Evolutionary conservation across 106 monocot species (phyloP), one percentile per base, ranked within the genome.

Genomic region (Apostasia ramifera): DNA sequence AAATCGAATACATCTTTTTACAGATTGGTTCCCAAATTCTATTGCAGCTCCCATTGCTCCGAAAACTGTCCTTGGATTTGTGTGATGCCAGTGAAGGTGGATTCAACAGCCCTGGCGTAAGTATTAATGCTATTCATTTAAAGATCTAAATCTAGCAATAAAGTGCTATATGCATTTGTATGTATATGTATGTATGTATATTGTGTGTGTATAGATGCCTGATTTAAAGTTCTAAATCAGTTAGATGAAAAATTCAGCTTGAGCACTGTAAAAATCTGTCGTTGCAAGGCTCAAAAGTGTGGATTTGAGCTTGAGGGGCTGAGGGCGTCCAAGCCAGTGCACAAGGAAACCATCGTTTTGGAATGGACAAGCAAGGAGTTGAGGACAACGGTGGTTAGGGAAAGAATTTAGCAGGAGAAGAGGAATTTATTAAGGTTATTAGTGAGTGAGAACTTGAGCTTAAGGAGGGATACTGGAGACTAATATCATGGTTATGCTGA

Each of bases 11-110:
- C 8, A 10, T 44, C 3, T 5, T 12, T 5, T 13, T 44, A 4
- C 3, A 56, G 44, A 8, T 44, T 44, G 2, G 48, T 38, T 26
- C 40, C 6, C 63, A n/a, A 1, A 51, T 5, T 10, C 6, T 6
- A 71, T 61, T 81, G 7, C 86, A 90, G 90, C 52, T 90, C 13
- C 86, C 90, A 4, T 56, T 90, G 38, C 81, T 90, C 11, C 68
- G 86, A 5, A 81, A 81, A 42, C 1, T 90, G 7, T 78, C 83
- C 1, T 62, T 90, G 83, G 90, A 90, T 72, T 11, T 83, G 3
- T 90, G 90, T 66, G 90, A 90, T 63, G 90, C 86, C 40, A 79
- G 75, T 62, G 83, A 90, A 71, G 86, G 77, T 38, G 86, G 90
- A 37, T 83, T 86, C 51, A 79, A 83, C 10, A 81, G 81, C 72